Conservation (phyloP, 2,329 filamentous ascomycete genomes). For the Aspergillus chevalieri region DNA sequence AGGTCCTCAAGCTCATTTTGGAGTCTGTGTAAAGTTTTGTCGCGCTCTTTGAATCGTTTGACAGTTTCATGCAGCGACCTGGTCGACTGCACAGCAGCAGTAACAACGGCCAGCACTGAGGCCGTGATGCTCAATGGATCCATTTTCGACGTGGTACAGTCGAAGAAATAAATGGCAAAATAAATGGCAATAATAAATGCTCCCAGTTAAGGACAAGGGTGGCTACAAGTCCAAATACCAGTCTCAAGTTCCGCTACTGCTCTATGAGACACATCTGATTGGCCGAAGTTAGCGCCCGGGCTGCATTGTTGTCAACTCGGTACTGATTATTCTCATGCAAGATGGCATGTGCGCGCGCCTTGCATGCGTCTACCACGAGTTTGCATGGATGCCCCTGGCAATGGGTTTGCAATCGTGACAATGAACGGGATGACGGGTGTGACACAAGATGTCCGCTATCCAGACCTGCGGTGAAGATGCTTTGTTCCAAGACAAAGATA, state of each 20-base stretch:
- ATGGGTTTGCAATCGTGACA: no score
- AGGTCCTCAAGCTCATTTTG: conserved; percentile 30
- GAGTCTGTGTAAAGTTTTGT: conserved; percentile 30
- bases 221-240: neutral
- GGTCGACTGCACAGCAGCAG: conserved; percentile 29
- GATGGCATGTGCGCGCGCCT: conserved; percentile 48
- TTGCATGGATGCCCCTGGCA: no score
- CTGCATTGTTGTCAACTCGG: neutral
- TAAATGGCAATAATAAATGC: neutral
- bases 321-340: neutral
- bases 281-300: neutral
- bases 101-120: conserved; percentile 26
- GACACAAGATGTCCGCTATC: no score
- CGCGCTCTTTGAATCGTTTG: conserved; percentile 28
- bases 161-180: neutral
- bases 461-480: no score
- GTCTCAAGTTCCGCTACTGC: neutral
- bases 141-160: conserved; percentile 5
- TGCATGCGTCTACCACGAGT: conserved; percentile 49
- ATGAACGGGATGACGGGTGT: no score
- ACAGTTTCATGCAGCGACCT: conserved; percentile 29
- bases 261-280: neutral
- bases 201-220: neutral
- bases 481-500: no score
- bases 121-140: conserved; percentile 33